These are phyloP conservation scores for Cercospora sp. DNA, from an alignment of 2,329 filamentous ascomycete genomes.

Conservation along the genomic window DNA sequence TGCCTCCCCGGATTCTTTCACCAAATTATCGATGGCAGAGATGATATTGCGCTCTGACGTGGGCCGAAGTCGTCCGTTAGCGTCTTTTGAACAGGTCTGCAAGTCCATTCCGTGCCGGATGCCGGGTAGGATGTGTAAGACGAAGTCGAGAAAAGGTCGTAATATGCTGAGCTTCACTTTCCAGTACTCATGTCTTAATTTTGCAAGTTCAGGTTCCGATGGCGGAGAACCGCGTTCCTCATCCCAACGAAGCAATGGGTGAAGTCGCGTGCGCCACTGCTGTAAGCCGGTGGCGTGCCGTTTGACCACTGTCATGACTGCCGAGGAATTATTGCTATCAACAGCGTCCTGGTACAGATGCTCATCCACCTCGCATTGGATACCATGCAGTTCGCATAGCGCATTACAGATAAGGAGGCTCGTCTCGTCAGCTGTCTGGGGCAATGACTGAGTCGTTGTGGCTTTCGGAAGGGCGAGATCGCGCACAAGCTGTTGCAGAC, in stretches of 20 bases:
- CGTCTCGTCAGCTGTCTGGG: neutral
- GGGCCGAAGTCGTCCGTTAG: slow-evolving; percentile 17
- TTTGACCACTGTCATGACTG: slow-evolving; percentile 11
- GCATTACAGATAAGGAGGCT: neutral
- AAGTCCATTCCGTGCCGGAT: slow-evolving; percentile 13
- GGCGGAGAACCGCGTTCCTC: slow-evolving; percentile 67
- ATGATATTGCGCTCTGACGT: slow-evolving; percentile 23
- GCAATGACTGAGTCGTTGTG: neutral
- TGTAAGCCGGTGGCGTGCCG: slow-evolving; percentile 41
- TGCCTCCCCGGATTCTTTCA: slow-evolving; percentile 11
- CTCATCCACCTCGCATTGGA: neutral
- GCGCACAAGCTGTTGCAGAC: neutral
- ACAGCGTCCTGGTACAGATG: neutral
- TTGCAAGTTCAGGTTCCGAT: slow-evolving; percentile 71
- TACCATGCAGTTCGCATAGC: neutral
- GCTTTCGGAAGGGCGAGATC: neutral
- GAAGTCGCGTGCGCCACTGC: slow-evolving; percentile 52
- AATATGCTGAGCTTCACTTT: slow-evolving; percentile 84
- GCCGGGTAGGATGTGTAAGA: slow-evolving; percentile 49
- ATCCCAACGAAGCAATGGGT: slow-evolving; percentile 57
- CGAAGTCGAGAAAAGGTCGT: slow-evolving; percentile 67
- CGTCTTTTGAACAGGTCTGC: slow-evolving; percentile 20
- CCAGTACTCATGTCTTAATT: slow-evolving; percentile 90
- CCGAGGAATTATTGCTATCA: neutral
- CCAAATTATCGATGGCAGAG: slow-evolving; percentile 22